Conservation (phyloP, 768 basidiomycete genomes). For the Termitomyces sp. region DNA sequence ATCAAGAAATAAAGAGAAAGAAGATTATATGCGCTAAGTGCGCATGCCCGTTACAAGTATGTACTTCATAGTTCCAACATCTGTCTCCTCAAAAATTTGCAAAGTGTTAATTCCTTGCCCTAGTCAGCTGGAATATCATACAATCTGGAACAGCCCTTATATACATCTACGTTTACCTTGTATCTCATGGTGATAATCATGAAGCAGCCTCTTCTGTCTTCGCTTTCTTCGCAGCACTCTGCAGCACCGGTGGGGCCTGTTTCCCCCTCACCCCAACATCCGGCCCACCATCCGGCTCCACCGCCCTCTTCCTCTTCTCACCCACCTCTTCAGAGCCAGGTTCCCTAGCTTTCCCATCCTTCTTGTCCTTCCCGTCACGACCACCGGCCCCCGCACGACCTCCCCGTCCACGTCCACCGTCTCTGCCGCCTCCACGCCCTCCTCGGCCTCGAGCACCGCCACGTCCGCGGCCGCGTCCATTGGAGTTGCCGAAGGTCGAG, state of each 20-base stretch:
- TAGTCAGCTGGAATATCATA: no score
- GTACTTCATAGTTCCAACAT: no score
- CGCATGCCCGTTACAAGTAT: no score
- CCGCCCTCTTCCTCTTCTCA: slow-evolving; percentile 73
- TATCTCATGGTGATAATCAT: no score
- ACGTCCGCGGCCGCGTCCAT: slow-evolving; percentile 25
- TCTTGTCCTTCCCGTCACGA: slow-evolving; percentile 39
- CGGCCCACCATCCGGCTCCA: slow-evolving; percentile 77
- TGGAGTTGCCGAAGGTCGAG: slow-evolving; percentile 12
- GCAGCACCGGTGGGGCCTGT: slow-evolving; percentile 50
- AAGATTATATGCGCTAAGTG: no score
- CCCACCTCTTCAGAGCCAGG: slow-evolving; percentile 46
- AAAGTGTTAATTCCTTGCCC: no score
- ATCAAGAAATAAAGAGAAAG: no score
- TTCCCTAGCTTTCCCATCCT: slow-evolving; percentile 26
- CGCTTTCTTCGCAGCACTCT: slow-evolving; percentile 37
- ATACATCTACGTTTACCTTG: no score
- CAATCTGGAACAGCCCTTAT: no score
- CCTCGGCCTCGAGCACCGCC: slow-evolving; percentile 20
- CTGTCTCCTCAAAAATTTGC: no score
- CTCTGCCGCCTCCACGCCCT: slow-evolving; percentile 44
- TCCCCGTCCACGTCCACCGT: slow-evolving; percentile 41
- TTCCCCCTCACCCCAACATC: slow-evolving; percentile 63
- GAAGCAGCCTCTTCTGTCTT: slow-evolving; percentile 32
- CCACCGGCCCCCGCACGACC: slow-evolving; percentile 31